These are phyloP conservation scores for Oropetium thomaeum DNA, from an alignment of 176 grass and related monocot species.

Conservation along the genomic window DNA sequence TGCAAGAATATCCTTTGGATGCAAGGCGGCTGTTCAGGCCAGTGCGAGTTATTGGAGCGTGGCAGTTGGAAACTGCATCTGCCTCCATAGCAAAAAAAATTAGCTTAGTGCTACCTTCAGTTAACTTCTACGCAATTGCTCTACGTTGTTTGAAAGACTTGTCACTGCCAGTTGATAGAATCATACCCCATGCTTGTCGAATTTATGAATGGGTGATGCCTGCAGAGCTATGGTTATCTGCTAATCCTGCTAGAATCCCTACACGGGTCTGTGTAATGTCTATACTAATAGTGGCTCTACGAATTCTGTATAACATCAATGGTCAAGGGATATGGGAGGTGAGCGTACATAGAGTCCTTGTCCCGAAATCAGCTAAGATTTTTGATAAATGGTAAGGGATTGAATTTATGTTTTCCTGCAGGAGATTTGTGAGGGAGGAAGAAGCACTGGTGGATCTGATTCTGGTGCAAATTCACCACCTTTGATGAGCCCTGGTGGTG, in stretches of 20 bases:
- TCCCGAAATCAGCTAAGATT: background rate
- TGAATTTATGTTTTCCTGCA: conserved; percentile 28
- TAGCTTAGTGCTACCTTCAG: conserved; percentile 63
- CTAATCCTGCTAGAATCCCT: conserved; percentile 56
- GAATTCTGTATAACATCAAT: conserved; percentile 71
- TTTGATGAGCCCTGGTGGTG: background rate
- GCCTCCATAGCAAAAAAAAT: conserved; percentile 63
- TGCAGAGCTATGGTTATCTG: conserved; percentile 71
- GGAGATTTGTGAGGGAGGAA: conserved; percentile 36
- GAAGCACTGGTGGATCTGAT: conserved; percentile 20
- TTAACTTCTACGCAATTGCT: conserved; percentile 85
- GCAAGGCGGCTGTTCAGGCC: conserved; percentile 70
- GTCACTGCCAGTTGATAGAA: conserved; percentile 51
- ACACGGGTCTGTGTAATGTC: conserved; percentile 81
- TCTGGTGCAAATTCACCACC: background rate
- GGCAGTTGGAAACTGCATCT: conserved; percentile 67
- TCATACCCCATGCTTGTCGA: conserved; percentile 57
- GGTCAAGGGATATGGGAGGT: conserved; percentile 85
- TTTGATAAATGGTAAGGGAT: conserved; percentile 15
- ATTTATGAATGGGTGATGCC: conserved; percentile 83
- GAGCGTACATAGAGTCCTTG: conserved; percentile 27
- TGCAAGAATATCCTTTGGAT: conserved; percentile 51
- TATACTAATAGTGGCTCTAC: conserved; percentile 68
- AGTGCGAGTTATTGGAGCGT: conserved; percentile 55
- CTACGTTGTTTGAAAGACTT: conserved; percentile 60